These are phyloP conservation scores for Rhodosporidiobolus sp. DNA, from an alignment of 768 basidiomycete genomes.

Conservation along the genomic window DNA sequence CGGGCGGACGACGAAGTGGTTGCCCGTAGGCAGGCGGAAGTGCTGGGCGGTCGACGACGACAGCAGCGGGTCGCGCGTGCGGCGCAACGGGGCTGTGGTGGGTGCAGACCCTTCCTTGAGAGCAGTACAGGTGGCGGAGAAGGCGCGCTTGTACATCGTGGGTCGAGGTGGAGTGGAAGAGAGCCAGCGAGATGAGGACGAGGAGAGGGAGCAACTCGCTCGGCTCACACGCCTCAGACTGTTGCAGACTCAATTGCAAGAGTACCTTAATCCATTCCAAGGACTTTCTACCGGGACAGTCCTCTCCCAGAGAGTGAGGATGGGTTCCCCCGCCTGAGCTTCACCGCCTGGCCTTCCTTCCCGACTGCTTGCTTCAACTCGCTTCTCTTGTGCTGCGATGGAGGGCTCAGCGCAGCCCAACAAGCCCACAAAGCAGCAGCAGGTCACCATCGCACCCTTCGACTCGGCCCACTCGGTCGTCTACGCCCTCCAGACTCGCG, in stretches of 20 bases:
- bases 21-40: constrained; percentile 21
- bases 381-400: background rate
- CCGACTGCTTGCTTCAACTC: background rate
- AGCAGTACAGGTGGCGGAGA: background rate
- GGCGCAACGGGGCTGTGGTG: background rate
- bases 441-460: constrained; percentile 22
- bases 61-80: constrained; percentile 29
- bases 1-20: constrained; percentile 33
- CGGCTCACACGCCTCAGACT: background rate
- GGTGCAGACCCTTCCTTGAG: background rate
- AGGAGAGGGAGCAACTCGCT: background rate
- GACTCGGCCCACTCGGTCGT: constrained; percentile 14
- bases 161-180: background rate
- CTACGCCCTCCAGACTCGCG: constrained; percentile 20
- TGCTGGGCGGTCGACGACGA: constrained; percentile 21
- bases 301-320: no score
- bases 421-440: background rate
- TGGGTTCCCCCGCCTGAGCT: background rate
- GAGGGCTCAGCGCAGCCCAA: background rate
- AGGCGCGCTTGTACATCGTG: constrained; percentile 1
- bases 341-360: background rate
- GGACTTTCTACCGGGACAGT: background rate
- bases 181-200: background rate
- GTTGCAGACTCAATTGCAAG: background rate
- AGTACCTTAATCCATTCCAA: no score